Conservation (phyloP, 768 basidiomycete genomes). For the Mycena kentingensis region DNA sequence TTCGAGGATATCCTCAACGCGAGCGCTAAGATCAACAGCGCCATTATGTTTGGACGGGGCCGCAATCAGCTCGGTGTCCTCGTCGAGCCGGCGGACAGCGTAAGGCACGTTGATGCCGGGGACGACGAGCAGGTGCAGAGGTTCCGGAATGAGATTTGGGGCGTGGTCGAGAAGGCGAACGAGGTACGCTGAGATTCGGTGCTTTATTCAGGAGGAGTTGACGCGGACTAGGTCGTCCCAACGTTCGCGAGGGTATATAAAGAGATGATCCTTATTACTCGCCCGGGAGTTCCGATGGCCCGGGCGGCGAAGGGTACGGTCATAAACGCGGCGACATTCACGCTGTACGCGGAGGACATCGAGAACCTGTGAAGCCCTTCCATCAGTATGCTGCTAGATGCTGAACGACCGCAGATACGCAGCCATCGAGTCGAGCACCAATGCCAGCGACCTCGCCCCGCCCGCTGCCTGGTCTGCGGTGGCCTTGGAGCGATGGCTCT, state of each 20-base stretch:
- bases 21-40: conserved; percentile 11
- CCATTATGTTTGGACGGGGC: not conserved
- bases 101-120: not conserved
- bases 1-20: conserved; percentile 22
- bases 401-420: too few species aligned
- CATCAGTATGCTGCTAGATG: too few species aligned
- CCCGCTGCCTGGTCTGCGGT: conserved; percentile 22
- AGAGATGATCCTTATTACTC: conserved; percentile 50
- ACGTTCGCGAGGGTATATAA: conserved; percentile 49
- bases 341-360: too few species aligned
- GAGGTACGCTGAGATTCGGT: too few species aligned
- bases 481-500: conserved; percentile 26
- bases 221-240: conserved; percentile 40
- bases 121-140: conserved; percentile 31
- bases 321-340: conserved; percentile 43
- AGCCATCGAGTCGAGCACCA: conserved; percentile 23
- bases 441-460: conserved; percentile 15
- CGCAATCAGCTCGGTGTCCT: conserved; percentile 20
- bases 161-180: conserved; percentile 46
- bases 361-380: too few species aligned
- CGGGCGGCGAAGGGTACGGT: conserved; percentile 51
- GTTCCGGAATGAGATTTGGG: conserved; percentile 28
- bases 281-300: conserved; percentile 40
- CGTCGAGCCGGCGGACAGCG: conserved; percentile 22
- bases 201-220: too few species aligned